Conservation (phyloP, 192 early-diverging fungal species). For the Umbelopsis ramanniana region DNA sequence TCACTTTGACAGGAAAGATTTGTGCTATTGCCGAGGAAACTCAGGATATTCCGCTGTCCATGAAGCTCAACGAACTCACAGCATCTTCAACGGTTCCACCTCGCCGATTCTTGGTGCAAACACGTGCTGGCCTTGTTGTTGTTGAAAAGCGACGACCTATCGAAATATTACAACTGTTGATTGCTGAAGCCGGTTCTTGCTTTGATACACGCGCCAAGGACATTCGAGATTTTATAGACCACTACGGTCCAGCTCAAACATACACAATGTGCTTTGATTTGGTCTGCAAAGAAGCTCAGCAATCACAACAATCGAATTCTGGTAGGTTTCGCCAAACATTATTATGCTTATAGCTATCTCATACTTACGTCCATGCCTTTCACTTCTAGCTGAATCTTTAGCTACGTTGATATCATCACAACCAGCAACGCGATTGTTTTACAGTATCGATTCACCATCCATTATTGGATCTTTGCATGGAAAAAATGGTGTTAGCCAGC, state of each 20-base stretch:
- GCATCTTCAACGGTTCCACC: slow-evolving; percentile 59
- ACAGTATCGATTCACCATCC: slow-evolving; percentile 40
- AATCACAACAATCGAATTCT: neutral
- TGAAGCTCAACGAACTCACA: slow-evolving; percentile 68
- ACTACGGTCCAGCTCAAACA: slow-evolving; percentile 68
- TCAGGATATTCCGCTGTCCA: slow-evolving; percentile 31
- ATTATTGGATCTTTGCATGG: slow-evolving; percentile 12
- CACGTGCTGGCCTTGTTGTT: slow-evolving; percentile 71
- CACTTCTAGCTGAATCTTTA: neutral
- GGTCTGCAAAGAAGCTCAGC: slow-evolving; percentile 2
- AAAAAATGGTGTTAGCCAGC: slow-evolving; percentile 51
- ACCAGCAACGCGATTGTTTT: slow-evolving; percentile 28
- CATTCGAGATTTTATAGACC: slow-evolving; percentile 44
- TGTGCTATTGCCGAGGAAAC: slow-evolving; percentile 75
- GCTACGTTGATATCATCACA: slow-evolving; percentile 5
- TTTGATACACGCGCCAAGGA: slow-evolving; percentile 7
- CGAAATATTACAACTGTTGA: slow-evolving; percentile 69
- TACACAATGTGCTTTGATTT: slow-evolving; percentile 89
- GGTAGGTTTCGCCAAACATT: neutral
- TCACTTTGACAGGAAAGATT: slow-evolving; percentile 74
- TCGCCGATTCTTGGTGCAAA: slow-evolving; percentile 74
- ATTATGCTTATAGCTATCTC: neutral
- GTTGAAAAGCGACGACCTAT: slow-evolving; percentile 78
- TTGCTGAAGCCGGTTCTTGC: slow-evolving; percentile 47
- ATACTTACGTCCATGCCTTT: neutral